These are phyloP conservation scores for Trametes coccinea DNA, from an alignment of 768 basidiomycete species.

Conservation along the genomic window DNA sequence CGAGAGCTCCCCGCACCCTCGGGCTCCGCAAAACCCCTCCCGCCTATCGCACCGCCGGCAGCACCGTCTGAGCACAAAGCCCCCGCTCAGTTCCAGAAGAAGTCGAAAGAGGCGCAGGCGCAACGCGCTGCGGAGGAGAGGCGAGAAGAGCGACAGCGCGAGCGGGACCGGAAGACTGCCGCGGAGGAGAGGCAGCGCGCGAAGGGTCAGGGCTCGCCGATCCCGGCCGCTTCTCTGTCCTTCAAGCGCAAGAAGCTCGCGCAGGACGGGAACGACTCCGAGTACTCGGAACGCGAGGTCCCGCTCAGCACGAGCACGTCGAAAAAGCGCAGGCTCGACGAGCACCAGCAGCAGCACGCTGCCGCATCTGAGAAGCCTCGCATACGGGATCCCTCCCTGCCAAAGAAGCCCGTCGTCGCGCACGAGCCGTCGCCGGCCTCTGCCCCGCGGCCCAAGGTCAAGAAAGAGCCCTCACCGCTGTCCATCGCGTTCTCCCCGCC, in stretches of 20 bases:
- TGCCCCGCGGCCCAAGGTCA: constrained; percentile 35
- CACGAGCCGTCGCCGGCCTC: constrained; percentile 27
- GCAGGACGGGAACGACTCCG: constrained; percentile 22
- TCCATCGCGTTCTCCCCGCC: constrained; percentile 26
- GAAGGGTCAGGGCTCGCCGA: constrained; percentile 2
- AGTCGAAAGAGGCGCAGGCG: constrained; percentile 21
- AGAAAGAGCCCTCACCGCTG: constrained; percentile 36
- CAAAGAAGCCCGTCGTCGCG: constrained; percentile 38
- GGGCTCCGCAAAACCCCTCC: constrained; percentile 37
- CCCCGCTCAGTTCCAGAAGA: constrained; percentile 23
- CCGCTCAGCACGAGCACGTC: constrained; percentile 9
- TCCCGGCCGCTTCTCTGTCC: constrained; percentile 6
- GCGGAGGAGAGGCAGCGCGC: constrained; percentile 14
- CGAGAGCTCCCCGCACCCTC: constrained; percentile 34
- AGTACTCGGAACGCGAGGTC: constrained; percentile 20
- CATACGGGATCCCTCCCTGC: constrained; percentile 18
- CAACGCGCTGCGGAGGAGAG: constrained; percentile 8
- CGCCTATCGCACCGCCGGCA: constrained; percentile 30
- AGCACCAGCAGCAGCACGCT: not conserved
- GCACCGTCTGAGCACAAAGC: constrained; percentile 7
- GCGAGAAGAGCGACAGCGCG: constrained; percentile 9
- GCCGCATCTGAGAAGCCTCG: constrained; percentile 11
- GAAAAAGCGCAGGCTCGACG: constrained; percentile 24
- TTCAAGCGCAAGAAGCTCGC: constrained; percentile 30
- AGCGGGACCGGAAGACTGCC: constrained; percentile 3